Percentiles rank a stretch among this genome's conserved stretches.
These are phyloP conservation scores for Phytophthora ohioensis DNA, from an alignment of 352 stramenopile species.

Conservation along the genomic window DNA sequence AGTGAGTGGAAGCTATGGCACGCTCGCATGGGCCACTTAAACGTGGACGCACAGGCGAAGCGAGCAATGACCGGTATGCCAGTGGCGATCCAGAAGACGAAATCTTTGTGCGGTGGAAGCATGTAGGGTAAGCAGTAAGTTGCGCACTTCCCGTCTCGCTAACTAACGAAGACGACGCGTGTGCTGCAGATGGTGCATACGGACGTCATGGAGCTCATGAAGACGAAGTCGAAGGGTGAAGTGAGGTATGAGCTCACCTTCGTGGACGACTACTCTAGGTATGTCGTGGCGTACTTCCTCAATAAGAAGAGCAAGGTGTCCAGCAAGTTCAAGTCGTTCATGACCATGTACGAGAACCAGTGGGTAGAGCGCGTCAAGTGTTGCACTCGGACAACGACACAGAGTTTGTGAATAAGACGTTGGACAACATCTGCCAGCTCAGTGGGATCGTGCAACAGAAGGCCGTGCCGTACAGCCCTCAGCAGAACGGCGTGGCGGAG, in stretches of 20 bases:
- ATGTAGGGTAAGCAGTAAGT: not conserved
- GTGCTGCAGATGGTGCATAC: constrained; percentile 6
- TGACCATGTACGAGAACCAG: constrained; percentile 21
- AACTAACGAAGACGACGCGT: constrained; percentile 9
- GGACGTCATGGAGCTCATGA: constrained; percentile 9
- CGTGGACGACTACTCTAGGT: too few species aligned
- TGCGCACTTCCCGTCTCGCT: not conserved
- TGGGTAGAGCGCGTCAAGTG: constrained; percentile 29
- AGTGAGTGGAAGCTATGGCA: constrained; percentile 37
- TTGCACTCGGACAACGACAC: constrained; percentile 45
- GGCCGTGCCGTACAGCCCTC: constrained; percentile 32
- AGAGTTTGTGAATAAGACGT: constrained; percentile 32
- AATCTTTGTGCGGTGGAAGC: constrained; percentile 24
- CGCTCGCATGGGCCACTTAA: constrained; percentile 27
- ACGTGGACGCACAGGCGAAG: constrained; percentile 7
- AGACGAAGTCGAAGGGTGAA: too few species aligned
- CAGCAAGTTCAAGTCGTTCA: too few species aligned
- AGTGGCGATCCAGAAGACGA: not conserved
- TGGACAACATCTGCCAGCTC: constrained; percentile 6
- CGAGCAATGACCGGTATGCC: constrained; percentile 14
- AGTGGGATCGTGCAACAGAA: constrained; percentile 41
- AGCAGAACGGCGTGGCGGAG: constrained; percentile 47
- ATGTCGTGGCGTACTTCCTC: too few species aligned
- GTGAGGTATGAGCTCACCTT: too few species aligned
- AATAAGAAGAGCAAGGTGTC: too few species aligned